Conservation (phyloP, 495 filamentous ascomycete species). For the Daldinia vernicosa region DNA sequence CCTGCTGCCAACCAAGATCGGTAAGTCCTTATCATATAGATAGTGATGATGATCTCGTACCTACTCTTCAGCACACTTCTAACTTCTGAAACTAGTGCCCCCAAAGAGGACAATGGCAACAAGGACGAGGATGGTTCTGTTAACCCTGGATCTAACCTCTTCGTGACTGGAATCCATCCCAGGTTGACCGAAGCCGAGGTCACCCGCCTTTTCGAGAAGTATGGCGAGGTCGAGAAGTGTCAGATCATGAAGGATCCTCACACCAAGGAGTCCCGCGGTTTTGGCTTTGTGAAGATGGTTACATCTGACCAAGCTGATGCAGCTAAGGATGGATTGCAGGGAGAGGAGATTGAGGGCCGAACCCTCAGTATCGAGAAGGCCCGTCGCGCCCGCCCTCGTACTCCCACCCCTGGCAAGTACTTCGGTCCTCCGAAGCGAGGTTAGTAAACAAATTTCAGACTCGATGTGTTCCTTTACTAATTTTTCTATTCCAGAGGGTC, state of each 20-base stretch:
- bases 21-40: slow-evolving; percentile 62
- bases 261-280: slow-evolving; percentile 97
- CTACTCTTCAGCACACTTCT: neutral
- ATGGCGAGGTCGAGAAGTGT: slow-evolving; percentile 97
- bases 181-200: slow-evolving; percentile 91
- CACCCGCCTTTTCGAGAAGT: slow-evolving; percentile 95
- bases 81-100: slow-evolving; percentile 48
- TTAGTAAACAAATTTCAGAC: slow-evolving; percentile 55
- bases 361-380: slow-evolving; percentile 99
- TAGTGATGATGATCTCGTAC: neutral
- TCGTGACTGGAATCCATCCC: slow-evolving; percentile 97
- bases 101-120: slow-evolving; percentile 62
- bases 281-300: slow-evolving; percentile 99
- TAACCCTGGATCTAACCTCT: slow-evolving; percentile 97
- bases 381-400: slow-evolving; percentile 90
- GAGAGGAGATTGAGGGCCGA: slow-evolving; percentile 93
- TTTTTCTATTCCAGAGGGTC: slow-evolving; percentile 18
- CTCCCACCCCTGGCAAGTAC: slow-evolving; percentile 98
- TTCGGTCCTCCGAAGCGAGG: slow-evolving; percentile 98
- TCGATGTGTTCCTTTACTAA: slow-evolving; percentile 7
- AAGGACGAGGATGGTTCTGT: slow-evolving; percentile 77
- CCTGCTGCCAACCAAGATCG: slow-evolving; percentile 73
- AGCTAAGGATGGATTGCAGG: slow-evolving; percentile 94
- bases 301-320: slow-evolving; percentile 93
- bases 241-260: slow-evolving; percentile 99